A percentile compares a stretch with the other conserved stretches of the same genome.
Evolutionary conservation across 1,139 yeast genomes (phyloP).

Genomic region (Ogataea hybrid): DNA sequence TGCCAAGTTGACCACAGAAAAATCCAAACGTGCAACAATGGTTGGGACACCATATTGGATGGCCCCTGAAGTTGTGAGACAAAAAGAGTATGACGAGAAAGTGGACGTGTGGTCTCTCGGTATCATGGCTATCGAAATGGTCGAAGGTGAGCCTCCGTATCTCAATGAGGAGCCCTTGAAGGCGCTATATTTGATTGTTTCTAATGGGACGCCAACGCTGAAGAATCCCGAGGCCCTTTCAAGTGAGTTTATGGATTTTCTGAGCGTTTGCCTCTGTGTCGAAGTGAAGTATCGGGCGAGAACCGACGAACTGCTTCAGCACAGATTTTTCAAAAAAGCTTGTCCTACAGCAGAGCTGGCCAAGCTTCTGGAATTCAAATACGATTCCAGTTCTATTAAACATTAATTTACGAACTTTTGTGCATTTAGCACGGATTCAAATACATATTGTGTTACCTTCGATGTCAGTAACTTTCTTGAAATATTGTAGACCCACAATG

Average conservation of each 20-base stretch:
- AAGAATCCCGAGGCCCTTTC: constrained; percentile 83
- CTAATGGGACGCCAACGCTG: constrained; percentile 95
- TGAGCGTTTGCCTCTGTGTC: constrained; percentile 91
- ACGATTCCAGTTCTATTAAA: constrained; percentile 15
- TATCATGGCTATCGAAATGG: constrained; percentile 98
- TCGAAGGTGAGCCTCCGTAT: constrained; percentile 98
- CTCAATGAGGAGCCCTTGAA: constrained; percentile 92
- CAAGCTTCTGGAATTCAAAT: constrained; percentile 40
- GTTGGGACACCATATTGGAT: too few relatives aligned
- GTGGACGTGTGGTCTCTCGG: constrained; percentile 98
- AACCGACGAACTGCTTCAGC: constrained; percentile 82
- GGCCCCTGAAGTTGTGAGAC: too few relatives aligned
- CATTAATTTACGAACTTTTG: constrained; percentile 19
- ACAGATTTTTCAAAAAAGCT: constrained; percentile 72
- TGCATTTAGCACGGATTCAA: background rate
- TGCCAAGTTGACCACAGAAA: too few relatives aligned
- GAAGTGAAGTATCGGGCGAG: constrained; percentile 91
- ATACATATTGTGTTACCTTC: constrained; percentile 14
- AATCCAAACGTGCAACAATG: too few relatives aligned
- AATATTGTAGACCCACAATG: constrained; percentile 43
- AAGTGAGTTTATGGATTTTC: constrained; percentile 76
- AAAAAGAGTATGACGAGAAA: constrained; percentile 93
- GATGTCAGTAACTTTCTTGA: constrained; percentile 33
- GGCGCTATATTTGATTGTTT: constrained; percentile 87
- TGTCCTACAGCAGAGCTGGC: constrained; percentile 70